Evolutionary conservation across 345 rosid genomes (phyloP).

Genomic region (Lenwebbia sp.): DNA sequence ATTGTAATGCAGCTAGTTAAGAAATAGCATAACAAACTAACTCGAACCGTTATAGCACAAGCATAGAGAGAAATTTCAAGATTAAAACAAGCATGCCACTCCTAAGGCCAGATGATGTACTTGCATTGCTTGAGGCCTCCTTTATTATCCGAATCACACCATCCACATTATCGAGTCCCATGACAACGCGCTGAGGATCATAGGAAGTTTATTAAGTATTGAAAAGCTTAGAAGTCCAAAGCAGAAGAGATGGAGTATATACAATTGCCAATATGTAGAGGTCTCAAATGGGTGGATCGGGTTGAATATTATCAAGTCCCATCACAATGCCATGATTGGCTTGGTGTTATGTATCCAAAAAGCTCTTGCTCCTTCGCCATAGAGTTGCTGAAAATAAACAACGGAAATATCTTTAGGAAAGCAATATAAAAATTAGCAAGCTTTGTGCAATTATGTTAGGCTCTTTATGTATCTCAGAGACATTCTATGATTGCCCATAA

Average conservation of each 20-base stretch:
- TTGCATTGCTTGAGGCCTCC: conserved; percentile 51
- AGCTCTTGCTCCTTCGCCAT: conserved; percentile 30
- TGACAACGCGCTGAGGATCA: conserved; percentile 53
- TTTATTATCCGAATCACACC: conserved; percentile 49
- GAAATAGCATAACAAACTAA: background rate
- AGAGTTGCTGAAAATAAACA: conserved; percentile 14
- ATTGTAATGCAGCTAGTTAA: background rate
- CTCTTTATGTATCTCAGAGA: background rate
- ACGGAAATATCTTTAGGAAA: background rate
- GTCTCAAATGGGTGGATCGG: too few relatives aligned
- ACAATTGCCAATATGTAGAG: background rate
- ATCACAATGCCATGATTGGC: background rate
- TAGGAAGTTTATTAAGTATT: background rate
- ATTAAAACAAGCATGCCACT: conserved; percentile 28
- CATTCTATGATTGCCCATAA: background rate
- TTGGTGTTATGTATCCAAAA: conserved; percentile 51
- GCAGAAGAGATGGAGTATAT: background rate
- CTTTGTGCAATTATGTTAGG: too few relatives aligned
- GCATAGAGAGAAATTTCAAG: background rate
- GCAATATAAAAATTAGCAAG: background rate
- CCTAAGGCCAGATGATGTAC: conserved; percentile 54
- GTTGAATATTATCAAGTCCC: too few relatives aligned
- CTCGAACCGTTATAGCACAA: background rate
- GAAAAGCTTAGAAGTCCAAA: background rate
- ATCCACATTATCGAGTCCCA: conserved; percentile 80